Conservation (phyloP, 2,329 filamentous ascomycete genomes). For the Botrytis pseudocinerea region DNA sequence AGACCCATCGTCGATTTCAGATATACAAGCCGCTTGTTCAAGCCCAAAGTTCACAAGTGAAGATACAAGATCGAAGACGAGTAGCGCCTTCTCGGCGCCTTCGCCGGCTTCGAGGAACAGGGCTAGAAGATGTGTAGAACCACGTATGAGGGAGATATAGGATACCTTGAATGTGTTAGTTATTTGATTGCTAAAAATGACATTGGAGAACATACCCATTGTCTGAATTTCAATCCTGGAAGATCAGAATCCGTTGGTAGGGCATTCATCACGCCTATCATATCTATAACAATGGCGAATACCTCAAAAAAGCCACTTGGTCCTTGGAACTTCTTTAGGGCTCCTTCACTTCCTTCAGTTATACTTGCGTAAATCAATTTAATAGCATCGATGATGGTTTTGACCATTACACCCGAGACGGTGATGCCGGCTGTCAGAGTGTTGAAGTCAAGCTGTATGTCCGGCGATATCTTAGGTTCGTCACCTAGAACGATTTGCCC, state of each 20-base stretch:
- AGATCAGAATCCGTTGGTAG: not conserved
- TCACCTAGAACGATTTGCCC: not conserved
- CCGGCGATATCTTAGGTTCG: not conserved
- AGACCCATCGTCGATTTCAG: not conserved
- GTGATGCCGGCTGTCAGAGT: not conserved
- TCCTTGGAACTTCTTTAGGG: not conserved
- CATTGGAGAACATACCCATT: not conserved
- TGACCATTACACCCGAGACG: slow-evolving; percentile 1
- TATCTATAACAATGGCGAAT: not conserved
- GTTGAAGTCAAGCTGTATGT: not conserved
- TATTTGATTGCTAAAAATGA: slow-evolving; percentile 2
- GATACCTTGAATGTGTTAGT: not conserved
- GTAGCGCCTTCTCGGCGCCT: not conserved
- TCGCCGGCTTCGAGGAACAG: not conserved
- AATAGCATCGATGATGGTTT: not conserved
- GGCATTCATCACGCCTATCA: not conserved
- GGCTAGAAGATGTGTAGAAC: not conserved
- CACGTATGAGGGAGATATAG: not conserved
- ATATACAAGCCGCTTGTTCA: not conserved
- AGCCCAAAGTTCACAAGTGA: not conserved
- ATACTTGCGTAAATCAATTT: not conserved
- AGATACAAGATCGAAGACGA: slow-evolving; percentile 1
- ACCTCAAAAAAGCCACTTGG: not conserved
- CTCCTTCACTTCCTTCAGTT: not conserved
- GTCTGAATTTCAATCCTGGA: not conserved